These are phyloP conservation scores for Mayamaea pseudoterrestris DNA, from an alignment of 108 stramenopile species.

Conservation along the genomic window DNA sequence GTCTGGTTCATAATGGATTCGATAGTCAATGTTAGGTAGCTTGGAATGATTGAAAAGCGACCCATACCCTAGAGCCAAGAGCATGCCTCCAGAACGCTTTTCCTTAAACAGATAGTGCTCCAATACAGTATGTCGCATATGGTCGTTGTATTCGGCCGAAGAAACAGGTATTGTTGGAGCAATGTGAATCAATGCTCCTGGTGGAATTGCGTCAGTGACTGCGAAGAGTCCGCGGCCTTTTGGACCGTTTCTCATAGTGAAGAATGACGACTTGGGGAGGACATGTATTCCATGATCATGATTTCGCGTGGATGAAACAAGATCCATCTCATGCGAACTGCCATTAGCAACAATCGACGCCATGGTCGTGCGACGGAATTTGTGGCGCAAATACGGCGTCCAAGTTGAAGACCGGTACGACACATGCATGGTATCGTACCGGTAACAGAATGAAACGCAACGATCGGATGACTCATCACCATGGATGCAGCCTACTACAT, in stretches of 20 bases:
- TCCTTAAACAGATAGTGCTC: constrained; percentile 23
- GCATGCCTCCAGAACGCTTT: constrained; percentile 1
- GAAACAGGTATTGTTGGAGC: constrained; percentile 12
- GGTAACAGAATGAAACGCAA: no score
- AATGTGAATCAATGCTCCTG: constrained; percentile 12
- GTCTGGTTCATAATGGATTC: constrained; percentile 3
- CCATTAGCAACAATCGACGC: no score
- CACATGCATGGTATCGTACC: no score
- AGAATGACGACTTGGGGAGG: no score
- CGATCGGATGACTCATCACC: no score
- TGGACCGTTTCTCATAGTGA: constrained; percentile 2
- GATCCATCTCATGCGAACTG: no score
- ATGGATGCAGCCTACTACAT: no score
- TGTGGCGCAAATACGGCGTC: no score
- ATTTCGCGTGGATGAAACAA: no score
- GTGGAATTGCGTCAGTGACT: constrained; percentile 5
- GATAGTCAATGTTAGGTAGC: constrained; percentile 18
- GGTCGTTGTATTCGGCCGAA: constrained; percentile 1
- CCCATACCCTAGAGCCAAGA: constrained; percentile 19
- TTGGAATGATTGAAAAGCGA: constrained; percentile 19
- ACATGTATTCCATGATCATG: no score
- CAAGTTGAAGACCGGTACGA: no score
- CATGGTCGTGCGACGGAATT: no score
- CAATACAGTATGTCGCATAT: constrained; percentile 15
- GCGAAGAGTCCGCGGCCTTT: constrained; percentile 12